Conservation (phyloP, 139 green algal species). For the Haematococcus sp. region DNA sequence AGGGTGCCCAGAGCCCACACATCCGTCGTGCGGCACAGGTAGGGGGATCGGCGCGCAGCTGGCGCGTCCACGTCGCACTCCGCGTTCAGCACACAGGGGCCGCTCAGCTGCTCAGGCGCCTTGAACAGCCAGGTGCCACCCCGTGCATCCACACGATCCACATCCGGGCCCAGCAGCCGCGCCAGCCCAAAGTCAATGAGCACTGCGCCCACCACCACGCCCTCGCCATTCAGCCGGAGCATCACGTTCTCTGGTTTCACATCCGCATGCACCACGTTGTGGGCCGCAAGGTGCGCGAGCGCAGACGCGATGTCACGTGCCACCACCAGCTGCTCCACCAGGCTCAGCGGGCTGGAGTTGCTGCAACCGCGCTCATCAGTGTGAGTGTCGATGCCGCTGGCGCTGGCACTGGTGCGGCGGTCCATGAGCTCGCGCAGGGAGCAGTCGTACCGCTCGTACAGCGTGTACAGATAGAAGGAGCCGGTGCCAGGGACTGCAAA, state of each 20-base stretch:
- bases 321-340: not conserved
- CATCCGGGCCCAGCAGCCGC: not conserved
- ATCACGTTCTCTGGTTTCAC: slow-evolving; percentile 4
- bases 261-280: slow-evolving; percentile 5
- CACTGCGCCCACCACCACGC: not conserved
- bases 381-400: not conserved
- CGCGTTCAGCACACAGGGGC: not conserved
- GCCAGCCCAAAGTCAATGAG: slow-evolving; percentile 15
- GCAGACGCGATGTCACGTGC: slow-evolving; percentile 5
- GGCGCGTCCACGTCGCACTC: not conserved
- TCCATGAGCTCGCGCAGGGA: slow-evolving; percentile 3
- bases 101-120: slow-evolving; percentile 12
- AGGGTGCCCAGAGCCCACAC: slow-evolving; percentile 5
- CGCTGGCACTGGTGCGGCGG: not conserved
- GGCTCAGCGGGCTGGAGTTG: not conserved
- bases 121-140: slow-evolving; percentile 18
- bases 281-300: not conserved
- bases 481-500: not conserved
- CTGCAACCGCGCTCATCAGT: not conserved
- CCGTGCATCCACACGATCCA: not conserved
- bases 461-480: slow-evolving; percentile 9
- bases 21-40: not conserved
- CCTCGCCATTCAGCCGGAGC: no score
- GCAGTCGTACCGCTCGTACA: slow-evolving; percentile 10
- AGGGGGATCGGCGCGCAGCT: not conserved